Evolutionary conservation across 208 protist species (phyloP).

Genomic region (Perkinsela sp.): DNA sequence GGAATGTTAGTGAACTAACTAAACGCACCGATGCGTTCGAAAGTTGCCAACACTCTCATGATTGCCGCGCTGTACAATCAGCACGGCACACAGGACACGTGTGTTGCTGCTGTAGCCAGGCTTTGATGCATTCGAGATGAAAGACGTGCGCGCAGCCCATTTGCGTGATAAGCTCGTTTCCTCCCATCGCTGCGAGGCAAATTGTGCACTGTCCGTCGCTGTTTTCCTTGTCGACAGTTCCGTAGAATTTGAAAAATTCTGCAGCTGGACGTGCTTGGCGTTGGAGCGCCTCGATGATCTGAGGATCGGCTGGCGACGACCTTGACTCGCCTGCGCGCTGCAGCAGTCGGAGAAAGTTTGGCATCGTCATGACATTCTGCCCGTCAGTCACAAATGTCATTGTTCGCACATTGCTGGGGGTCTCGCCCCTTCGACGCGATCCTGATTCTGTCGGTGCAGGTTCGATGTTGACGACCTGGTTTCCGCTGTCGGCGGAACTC

Average conservation of each 20-base stretch:
- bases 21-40: no score
- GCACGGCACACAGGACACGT: background rate
- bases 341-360: background rate
- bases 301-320: background rate
- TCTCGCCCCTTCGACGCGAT: background rate
- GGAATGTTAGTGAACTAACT: no score
- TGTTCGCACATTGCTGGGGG: no score
- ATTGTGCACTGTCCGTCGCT: background rate
- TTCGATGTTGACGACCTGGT: background rate
- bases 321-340: background rate
- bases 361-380: background rate
- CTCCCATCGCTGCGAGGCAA: background rate
- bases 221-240: background rate
- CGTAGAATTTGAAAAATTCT: background rate
- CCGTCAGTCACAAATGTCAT: background rate
- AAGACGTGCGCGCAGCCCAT: conserved; percentile 1
- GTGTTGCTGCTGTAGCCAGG: background rate
- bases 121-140: background rate
- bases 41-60: no score
- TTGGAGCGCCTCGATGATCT: background rate
- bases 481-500: background rate
- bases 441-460: background rate
- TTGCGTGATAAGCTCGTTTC: background rate
- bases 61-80: background rate
- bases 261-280: background rate